These are phyloP conservation scores for Yamadazyma songkhlaensis DNA, from an alignment of 1,139 yeast species.

Conservation along the genomic window DNA sequence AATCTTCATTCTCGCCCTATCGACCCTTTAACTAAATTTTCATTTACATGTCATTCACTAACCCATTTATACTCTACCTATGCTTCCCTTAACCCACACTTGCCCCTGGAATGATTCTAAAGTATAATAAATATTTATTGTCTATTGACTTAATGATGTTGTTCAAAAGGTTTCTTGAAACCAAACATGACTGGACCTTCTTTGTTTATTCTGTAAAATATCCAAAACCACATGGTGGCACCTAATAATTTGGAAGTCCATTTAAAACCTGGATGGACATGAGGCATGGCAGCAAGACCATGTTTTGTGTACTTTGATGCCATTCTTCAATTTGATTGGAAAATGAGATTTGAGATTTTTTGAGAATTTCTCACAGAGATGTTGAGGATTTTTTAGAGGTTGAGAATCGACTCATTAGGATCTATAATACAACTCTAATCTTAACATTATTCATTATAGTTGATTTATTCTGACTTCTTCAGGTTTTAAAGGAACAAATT, in stretches of 20 bases:
- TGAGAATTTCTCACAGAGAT: too few relatives aligned
- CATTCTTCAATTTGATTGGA: slow-evolving; percentile 19
- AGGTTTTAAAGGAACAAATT: slow-evolving; percentile 13
- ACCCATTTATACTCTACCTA: too few relatives aligned
- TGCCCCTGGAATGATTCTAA: too few relatives aligned
- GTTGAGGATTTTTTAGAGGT: neutral
- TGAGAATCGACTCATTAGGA: neutral
- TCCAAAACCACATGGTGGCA: slow-evolving; percentile 87
- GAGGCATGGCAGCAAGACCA: slow-evolving; percentile 52
- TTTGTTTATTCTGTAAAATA: slow-evolving; percentile 73
- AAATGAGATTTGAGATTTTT: neutral
- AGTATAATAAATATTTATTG: too few relatives aligned
- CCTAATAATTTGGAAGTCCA: slow-evolving; percentile 67
- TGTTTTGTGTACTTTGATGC: slow-evolving; percentile 53
- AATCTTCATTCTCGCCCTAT: too few relatives aligned
- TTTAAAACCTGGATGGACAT: slow-evolving; percentile 51
- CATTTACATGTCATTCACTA: too few relatives aligned
- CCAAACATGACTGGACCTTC: slow-evolving; percentile 63
- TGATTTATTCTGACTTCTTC: slow-evolving; percentile 14
- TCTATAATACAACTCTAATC: slow-evolving; percentile 1
- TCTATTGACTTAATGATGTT: slow-evolving; percentile 17
- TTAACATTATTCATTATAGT: slow-evolving; percentile 2
- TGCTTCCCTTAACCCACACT: too few relatives aligned
- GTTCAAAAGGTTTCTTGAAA: slow-evolving; percentile 42
- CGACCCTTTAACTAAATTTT: too few relatives aligned